These are phyloP conservation scores for Aspergillus pseudonomiae DNA, from an alignment of 2,329 filamentous ascomycete genomes.

Conservation along the genomic window DNA sequence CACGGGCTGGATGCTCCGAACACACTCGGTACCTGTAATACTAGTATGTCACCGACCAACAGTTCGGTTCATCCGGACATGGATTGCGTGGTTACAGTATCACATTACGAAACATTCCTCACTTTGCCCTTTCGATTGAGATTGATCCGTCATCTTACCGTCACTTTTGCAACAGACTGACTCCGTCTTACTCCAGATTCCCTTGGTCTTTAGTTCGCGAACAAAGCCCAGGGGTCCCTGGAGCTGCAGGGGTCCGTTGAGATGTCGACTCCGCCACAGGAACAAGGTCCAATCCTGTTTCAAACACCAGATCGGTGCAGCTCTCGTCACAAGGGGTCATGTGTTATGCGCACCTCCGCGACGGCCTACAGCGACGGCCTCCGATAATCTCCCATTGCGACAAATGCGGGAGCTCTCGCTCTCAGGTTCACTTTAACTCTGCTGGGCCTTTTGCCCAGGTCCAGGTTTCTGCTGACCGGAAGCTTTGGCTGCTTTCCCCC, in stretches of 20 bases:
- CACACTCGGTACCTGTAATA: background rate
- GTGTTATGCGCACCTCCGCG: constrained; percentile 1
- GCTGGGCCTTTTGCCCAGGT: constrained; percentile 34
- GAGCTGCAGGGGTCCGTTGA: background rate
- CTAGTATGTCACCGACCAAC: background rate
- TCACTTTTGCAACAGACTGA: background rate
- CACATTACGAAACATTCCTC: background rate
- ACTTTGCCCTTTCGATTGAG: background rate
- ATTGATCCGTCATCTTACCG: background rate
- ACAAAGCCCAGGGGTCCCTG: background rate
- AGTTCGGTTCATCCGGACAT: no score
- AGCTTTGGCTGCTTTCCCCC: constrained; percentile 3
- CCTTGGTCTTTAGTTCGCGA: background rate
- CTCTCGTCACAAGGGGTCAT: background rate
- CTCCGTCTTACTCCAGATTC: background rate
- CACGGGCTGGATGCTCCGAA: background rate
- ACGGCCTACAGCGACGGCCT: constrained; percentile 4
- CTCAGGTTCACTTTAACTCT: constrained; percentile 6
- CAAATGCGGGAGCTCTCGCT: constrained; percentile 5
- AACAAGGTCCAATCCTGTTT: constrained; percentile 5
- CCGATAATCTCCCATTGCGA: background rate
- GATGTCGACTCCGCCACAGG: constrained; percentile 6
- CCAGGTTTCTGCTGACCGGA: constrained; percentile 15
- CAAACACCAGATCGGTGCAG: background rate
- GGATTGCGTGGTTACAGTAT: background rate